Conservation (phyloP, 1,284 basidiomycete genomes). For the Apiotrichum gamsii region DNA sequence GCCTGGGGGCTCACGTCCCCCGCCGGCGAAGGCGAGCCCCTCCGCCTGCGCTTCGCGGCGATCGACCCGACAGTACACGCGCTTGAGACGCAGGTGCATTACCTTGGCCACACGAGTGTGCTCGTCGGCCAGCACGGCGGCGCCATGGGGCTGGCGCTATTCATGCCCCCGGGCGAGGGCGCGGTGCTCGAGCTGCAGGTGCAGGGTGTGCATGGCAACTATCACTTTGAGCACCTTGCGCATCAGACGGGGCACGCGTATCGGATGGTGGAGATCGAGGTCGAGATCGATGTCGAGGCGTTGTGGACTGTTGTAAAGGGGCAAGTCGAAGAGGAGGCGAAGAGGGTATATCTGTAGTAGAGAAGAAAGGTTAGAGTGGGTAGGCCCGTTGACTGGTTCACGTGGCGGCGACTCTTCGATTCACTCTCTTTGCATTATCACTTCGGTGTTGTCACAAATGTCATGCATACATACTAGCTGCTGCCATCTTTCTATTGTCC, state of each 20-base stretch:
- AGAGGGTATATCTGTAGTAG: too few relatives aligned
- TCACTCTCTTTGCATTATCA: too few relatives aligned
- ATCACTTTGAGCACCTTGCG: conserved; percentile 44
- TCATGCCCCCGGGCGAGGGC: conserved; percentile 33
- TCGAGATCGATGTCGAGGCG: conserved; percentile 27
- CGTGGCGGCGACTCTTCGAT: too few relatives aligned
- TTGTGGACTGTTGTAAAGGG: conserved; percentile 20
- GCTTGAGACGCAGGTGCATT: conserved; percentile 37
- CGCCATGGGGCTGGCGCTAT: conserved; percentile 37
- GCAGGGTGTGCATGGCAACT: conserved; percentile 23
- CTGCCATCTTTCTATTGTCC: too few relatives aligned
- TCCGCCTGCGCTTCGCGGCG: conserved; percentile 27
- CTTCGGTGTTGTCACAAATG: too few relatives aligned
- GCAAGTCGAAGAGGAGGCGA: neutral
- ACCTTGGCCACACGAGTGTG: conserved; percentile 34
- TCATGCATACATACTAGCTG: too few relatives aligned
- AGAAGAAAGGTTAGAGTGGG: too few relatives aligned
- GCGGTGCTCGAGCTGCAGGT: conserved; percentile 38
- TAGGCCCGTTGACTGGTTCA: too few relatives aligned
- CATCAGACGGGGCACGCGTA: conserved; percentile 29
- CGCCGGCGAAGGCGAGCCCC: neutral
- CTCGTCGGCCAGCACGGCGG: conserved; percentile 40
- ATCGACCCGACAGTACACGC: conserved; percentile 40
- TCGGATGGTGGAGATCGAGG: conserved; percentile 17
- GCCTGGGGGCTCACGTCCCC: conserved; percentile 18